Evolutionary conservation across 257 asterid genomes (phyloP), one percentile per base, ranked within the genome.

Genomic region (Plantago major): DNA sequence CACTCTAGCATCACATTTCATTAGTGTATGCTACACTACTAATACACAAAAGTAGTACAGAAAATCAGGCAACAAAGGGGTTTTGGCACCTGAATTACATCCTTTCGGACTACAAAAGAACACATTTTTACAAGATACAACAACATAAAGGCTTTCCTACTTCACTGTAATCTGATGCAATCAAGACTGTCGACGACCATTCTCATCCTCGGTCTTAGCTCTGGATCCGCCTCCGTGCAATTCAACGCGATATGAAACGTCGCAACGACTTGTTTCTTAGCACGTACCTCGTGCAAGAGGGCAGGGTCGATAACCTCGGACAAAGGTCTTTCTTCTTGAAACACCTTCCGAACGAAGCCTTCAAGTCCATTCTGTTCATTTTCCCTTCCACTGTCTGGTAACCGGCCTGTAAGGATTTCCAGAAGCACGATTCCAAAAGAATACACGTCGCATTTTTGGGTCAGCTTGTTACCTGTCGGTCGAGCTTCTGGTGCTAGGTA

Each of bases 121-220:
- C 56, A 51, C 38, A 51, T 51, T 51, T 51, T 15, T 51, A 68
- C 47, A 51, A 46, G 49, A 38, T 49, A 55, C 71, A 62, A 71
- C 69, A 55, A 46, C 78, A 64, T 16, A 3, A 10, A 19, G 12
- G 10, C 9, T 22, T 72, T 67, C 64, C 19, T 33, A 42, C 57
- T 19, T 75, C 74, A 82, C 68, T 52, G 67, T 74, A 70, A 49
- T 42, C 68, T 72, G 78, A 86, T 59, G 65, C 84, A 65, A 73
- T 93, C 99, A 5, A 93, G 89, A 64, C 74, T 89, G 19, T 93
- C 97, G 2, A 75, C 78, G 72, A 93, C 92, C 30, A 79, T 65
- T 60, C 87, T 83, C 97, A 93, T 93, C 90, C 90, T 80, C 15
- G 97, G 96, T 58, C 97, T 82, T 61, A 85, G 47, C 73, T 93